These are phyloP conservation scores for rapeseed (Brassica napus) DNA, from an alignment of 345 rosid genomes.

Conservation along the genomic window Da-Ae NC_063452.1:47249001-47249500, in stretches of 20 bases:
- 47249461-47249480: neutral
- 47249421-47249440: neutral
- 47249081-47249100: too few relatives aligned
- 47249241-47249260: neutral
- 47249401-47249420: neutral
- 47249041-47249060: too few relatives aligned
- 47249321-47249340: neutral
- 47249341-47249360: neutral
- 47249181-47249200: too few relatives aligned
- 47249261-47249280: neutral
- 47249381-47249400: neutral
- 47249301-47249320: neutral
- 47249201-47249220: neutral
- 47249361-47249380: neutral
- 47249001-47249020: too few relatives aligned
- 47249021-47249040: too few relatives aligned
- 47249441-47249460: neutral
- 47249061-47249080: too few relatives aligned
- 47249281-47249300: neutral
- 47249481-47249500: neutral
- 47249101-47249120: too few relatives aligned
- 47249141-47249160: too few relatives aligned
- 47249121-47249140: too few relatives aligned
- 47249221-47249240: neutral
- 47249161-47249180: too few relatives aligned